Evolutionary conservation across 805 yeast genomes (phyloP).

Genomic region (Lachancea lanzarotensis): DNA sequence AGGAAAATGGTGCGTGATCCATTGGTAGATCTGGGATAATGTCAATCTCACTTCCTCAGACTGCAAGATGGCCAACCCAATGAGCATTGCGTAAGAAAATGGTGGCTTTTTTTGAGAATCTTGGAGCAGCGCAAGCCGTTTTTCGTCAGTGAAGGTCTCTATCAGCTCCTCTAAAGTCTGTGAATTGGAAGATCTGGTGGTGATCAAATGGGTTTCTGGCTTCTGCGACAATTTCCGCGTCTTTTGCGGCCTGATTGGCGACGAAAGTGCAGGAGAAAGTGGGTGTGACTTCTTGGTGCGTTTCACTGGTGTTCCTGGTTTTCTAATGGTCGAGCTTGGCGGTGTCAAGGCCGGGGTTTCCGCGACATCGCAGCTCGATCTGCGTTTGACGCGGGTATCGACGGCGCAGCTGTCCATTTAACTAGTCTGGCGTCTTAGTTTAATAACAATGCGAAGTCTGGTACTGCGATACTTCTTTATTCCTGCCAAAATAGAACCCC

Average conservation of each 20-base stretch:
- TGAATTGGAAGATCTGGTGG: slow-evolving; percentile 27
- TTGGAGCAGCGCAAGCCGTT: slow-evolving; percentile 9
- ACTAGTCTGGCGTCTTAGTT: not conserved
- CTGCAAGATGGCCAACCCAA: slow-evolving; percentile 86
- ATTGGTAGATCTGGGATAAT: slow-evolving; percentile 75
- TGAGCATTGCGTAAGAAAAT: slow-evolving; percentile 85
- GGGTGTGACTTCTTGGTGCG: slow-evolving; percentile 14
- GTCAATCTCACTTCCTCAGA: slow-evolving; percentile 69
- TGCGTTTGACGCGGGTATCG: not conserved
- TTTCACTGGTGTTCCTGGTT: slow-evolving; percentile 7
- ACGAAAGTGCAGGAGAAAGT: slow-evolving; percentile 29
- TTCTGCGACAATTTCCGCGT: slow-evolving; percentile 22
- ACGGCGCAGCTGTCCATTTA: not conserved
- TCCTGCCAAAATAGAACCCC: not conserved
- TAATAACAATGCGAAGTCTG: not conserved
- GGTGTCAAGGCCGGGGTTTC: slow-evolving; percentile 14
- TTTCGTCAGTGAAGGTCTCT: slow-evolving; percentile 16
- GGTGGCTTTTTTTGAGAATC: slow-evolving; percentile 61
- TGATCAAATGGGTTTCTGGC: slow-evolving; percentile 7
- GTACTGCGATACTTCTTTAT: not conserved
- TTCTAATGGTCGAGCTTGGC: slow-evolving; percentile 25
- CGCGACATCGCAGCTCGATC: not conserved
- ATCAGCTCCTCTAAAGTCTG: slow-evolving; percentile 27
- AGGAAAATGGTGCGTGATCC: slow-evolving; percentile 84
- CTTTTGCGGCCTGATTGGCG: slow-evolving; percentile 27